These are phyloP conservation scores for Diaporthe sp. DNA, from an alignment of 2,329 filamentous ascomycete genomes.

Conservation along the genomic window DNA sequence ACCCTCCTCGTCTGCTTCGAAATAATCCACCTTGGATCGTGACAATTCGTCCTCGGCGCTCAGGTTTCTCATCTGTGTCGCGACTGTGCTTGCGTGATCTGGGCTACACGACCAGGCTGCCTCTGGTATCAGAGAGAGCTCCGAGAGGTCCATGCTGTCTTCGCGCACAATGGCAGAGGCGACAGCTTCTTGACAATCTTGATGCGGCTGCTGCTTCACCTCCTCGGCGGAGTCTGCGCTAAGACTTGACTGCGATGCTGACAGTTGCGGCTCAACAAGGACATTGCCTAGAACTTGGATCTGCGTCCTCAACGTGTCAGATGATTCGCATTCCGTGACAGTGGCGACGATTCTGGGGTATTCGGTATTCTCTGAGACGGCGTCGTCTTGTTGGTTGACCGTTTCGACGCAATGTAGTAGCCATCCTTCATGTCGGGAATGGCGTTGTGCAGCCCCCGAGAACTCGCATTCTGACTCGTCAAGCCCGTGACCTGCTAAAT, in stretches of 20 bases:
- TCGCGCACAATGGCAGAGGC: neutral
- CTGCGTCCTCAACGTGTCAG: neutral
- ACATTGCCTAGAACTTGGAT: neutral
- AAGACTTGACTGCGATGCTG: neutral
- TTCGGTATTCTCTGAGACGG: neutral
- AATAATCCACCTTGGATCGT: slow-evolving; percentile 15
- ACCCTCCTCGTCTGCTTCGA: slow-evolving; percentile 20
- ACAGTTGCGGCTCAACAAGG: neutral
- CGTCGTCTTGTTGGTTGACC: neutral
- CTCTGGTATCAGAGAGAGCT: neutral
- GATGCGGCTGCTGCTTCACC: no score
- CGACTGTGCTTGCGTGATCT: neutral
- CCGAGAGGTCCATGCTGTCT: neutral
- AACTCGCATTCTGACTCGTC: neutral
- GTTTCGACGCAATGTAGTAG: slow-evolving; percentile 15
- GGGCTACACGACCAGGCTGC: neutral
- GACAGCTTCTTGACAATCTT: neutral
- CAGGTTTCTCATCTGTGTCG: neutral
- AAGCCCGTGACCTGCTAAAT: neutral
- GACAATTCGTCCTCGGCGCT: slow-evolving; percentile 18
- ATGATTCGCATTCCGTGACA: slow-evolving; percentile 6
- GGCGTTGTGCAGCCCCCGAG: neutral
- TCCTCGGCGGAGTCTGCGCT: no score
- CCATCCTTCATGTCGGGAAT: slow-evolving; percentile 14
- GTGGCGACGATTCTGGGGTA: neutral